phyloP scores from a whole-genome alignment of 257 asterid species.

The Gardenia jasminoides region DNA sequence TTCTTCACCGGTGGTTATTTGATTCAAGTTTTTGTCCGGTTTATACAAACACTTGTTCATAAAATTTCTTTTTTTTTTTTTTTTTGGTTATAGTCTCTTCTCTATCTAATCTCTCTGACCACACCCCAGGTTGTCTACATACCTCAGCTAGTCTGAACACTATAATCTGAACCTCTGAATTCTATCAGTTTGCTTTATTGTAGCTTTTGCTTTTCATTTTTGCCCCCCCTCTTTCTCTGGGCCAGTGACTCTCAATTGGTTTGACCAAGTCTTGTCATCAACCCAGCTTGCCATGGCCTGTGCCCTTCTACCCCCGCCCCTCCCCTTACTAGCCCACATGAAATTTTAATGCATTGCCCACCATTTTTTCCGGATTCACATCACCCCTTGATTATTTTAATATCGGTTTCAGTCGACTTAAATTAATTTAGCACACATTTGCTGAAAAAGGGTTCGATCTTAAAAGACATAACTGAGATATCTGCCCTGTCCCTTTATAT shows the following conservation, averaged over 20 bases:
- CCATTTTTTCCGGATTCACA: conserved; percentile 45
- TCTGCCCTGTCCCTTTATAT: not conserved
- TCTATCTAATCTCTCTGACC: not conserved
- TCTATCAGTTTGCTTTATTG: conserved; percentile 41
- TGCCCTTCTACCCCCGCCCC: not conserved
- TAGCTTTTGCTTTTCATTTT: conserved; percentile 47
- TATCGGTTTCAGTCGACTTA: conserved; percentile 4
- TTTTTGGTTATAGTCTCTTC: too few relatives aligned
- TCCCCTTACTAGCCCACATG: conserved; percentile 6
- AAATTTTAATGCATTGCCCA: conserved; percentile 44
- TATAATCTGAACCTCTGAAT: conserved; percentile 48
- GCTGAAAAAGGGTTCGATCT: not conserved
- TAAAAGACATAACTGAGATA: not conserved
- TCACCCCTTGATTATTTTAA: not conserved
- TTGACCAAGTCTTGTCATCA: conserved; percentile 58
- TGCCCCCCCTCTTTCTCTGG: conserved; percentile 29
- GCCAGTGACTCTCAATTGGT: conserved; percentile 40
- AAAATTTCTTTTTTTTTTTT: conserved; percentile 24
- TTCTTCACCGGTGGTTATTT: not conserved
- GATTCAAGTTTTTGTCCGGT: conserved; percentile 32
- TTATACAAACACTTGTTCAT: conserved; percentile 8
- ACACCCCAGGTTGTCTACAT: conserved; percentile 21
- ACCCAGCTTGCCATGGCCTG: conserved; percentile 10
- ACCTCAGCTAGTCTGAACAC: conserved; percentile 63
- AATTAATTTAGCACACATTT: not conserved